Percentiles rank a stretch among this genome's conserved stretches.
These are phyloP conservation scores for Yamadazyma endophytica DNA, from an alignment of 805 yeast species.

Conservation along the genomic window DNA sequence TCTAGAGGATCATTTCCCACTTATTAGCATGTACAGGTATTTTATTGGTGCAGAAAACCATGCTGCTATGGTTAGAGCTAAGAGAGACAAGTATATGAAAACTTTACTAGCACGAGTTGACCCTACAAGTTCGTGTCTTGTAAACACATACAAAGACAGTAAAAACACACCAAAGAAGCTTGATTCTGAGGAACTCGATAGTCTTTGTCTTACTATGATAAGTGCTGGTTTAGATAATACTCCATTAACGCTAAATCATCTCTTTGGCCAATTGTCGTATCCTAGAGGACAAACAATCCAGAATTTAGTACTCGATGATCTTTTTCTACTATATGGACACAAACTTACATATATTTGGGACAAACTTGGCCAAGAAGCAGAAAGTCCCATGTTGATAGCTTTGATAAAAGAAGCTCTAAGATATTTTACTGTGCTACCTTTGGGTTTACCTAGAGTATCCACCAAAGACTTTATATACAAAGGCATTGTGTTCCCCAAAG, in stretches of 20 bases:
- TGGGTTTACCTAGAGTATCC: slow-evolving; percentile 60
- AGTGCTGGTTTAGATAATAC: slow-evolving; percentile 78
- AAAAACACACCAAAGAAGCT: slow-evolving; percentile 5
- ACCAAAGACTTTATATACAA: slow-evolving; percentile 45
- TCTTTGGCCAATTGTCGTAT: slow-evolving; percentile 51
- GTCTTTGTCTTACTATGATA: slow-evolving; percentile 69
- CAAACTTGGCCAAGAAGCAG: slow-evolving; percentile 17
- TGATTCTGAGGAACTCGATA: slow-evolving; percentile 40
- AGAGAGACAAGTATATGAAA: slow-evolving; percentile 49
- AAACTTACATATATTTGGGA: slow-evolving; percentile 29
- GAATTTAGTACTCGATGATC: slow-evolving; percentile 17
- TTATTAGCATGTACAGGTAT: slow-evolving; percentile 34
- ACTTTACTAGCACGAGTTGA: slow-evolving; percentile 17
- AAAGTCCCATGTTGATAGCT: slow-evolving; percentile 52
- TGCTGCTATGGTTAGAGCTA: slow-evolving; percentile 22
- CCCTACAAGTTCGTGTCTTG: background rate
- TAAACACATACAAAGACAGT: slow-evolving; percentile 2
- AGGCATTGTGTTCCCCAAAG: slow-evolving; percentile 44
- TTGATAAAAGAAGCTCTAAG: slow-evolving; percentile 61
- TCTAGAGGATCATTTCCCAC: slow-evolving; percentile 50
- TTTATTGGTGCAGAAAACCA: too few relatives aligned
- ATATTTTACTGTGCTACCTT: slow-evolving; percentile 60
- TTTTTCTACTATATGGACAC: background rate
- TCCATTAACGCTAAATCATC: slow-evolving; percentile 57
- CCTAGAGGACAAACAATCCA: slow-evolving; percentile 22